phyloP scores from a whole-genome alignment of 176 grass and related monocot species.

The Saccharum spontaneum region DNA sequence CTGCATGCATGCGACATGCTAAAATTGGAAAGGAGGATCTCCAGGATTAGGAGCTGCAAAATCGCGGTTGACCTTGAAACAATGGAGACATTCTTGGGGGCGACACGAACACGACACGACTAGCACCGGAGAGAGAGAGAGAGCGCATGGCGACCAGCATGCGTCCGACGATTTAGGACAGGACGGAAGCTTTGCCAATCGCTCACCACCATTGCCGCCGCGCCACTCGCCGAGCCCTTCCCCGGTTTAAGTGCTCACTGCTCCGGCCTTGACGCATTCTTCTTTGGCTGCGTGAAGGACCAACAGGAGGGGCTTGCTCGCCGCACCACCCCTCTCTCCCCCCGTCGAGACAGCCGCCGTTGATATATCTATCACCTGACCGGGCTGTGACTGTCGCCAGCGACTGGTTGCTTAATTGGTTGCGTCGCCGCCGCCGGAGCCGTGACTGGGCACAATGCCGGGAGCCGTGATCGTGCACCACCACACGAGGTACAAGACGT shows the following conservation, averaged over 20 bases:
- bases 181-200: background rate
- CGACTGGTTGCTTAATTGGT: background rate
- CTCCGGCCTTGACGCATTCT: slow-evolving; percentile 40
- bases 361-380: background rate
- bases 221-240: slow-evolving; percentile 12
- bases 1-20: background rate
- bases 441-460: slow-evolving; percentile 36
- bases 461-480: slow-evolving; percentile 58
- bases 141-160: background rate
- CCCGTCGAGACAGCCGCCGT: background rate
- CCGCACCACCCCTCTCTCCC: background rate
- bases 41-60: slow-evolving; percentile 11
- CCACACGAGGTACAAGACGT: slow-evolving; percentile 50
- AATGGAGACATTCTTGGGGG: background rate
- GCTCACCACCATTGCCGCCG: background rate
- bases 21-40: background rate
- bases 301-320: slow-evolving; percentile 17
- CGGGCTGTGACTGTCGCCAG: background rate
- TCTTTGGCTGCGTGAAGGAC: background rate
- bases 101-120: background rate
- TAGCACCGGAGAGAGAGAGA: background rate
- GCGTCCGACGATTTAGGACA: slow-evolving; percentile 35
- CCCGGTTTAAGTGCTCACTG: slow-evolving; percentile 37
- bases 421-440: background rate
- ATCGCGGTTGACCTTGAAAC: slow-evolving; percentile 42